A percentile compares a stretch with the other conserved stretches of the same genome.
phyloP scores from a whole-genome alignment of 73 alveolate genomes.

The Stentor coeruleus region DNA sequence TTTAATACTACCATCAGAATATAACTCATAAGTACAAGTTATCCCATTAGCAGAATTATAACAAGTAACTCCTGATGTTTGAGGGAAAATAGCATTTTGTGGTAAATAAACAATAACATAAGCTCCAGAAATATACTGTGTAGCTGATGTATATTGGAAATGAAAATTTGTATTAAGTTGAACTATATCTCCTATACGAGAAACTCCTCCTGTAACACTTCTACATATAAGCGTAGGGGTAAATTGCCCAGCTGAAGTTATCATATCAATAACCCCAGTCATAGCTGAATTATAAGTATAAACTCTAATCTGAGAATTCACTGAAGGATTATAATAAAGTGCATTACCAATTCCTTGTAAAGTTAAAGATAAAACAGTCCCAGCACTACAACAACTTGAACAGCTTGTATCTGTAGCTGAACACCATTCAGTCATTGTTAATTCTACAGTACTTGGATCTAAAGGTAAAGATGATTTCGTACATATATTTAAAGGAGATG shows the following conservation, averaged over 20 bases:
- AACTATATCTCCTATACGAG: not conserved
- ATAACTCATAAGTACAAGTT: not conserved
- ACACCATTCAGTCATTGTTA: slow-evolving; percentile 4
- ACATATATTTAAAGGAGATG: not conserved
- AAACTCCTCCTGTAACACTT: not conserved
- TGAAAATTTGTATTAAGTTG: not conserved
- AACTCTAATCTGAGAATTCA: not conserved
- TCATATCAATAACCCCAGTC: not conserved
- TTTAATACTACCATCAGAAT: not conserved
- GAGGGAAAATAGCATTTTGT: not conserved
- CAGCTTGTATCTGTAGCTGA: slow-evolving; percentile 22
- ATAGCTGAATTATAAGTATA: not conserved
- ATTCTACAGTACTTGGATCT: not conserved
- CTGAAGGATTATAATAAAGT: not conserved
- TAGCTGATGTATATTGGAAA: not conserved
- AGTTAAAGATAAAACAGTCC: not conserved
- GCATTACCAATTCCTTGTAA: not conserved
- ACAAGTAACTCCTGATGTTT: not conserved
- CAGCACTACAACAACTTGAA: not conserved
- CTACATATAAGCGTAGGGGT: not conserved
- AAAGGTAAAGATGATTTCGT: not conserved
- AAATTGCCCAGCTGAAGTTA: slow-evolving; percentile 7
- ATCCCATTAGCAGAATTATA: not conserved
- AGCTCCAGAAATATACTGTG: not conserved
- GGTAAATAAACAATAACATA: not conserved